Percentiles rank a stretch among this genome's conserved stretches.
phyloP scores from a whole-genome alignment of 441 rosid genomes.

The Syzygium syzygioides region DNA sequence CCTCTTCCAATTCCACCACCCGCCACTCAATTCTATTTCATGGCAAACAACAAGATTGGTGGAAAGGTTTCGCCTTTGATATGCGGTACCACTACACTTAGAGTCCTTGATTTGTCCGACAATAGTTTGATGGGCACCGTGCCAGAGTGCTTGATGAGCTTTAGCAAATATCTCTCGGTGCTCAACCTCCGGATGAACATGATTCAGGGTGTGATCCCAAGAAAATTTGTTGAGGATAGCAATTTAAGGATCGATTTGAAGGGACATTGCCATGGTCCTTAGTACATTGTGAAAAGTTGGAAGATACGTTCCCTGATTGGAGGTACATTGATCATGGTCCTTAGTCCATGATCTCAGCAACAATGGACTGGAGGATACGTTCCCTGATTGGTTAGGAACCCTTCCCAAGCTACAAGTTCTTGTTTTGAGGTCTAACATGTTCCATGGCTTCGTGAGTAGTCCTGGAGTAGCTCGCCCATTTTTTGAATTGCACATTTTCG shows the following conservation, averaged over 20 bases:
- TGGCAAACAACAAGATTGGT: not conserved
- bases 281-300: not conserved
- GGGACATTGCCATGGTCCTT: not conserved
- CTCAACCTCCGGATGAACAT: accelerated
- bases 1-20: not conserved
- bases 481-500: not conserved
- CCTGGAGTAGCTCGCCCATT: not conserved
- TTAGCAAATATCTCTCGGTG: accelerated
- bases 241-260: not conserved
- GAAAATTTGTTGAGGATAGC: accelerated
- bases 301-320: not conserved
- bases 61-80: not conserved
- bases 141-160: not conserved
- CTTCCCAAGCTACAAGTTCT: not conserved
- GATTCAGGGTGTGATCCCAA: accelerated
- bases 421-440: not conserved
- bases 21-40: accelerated
- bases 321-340: no score
- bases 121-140: not conserved
- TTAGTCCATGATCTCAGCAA: no score
- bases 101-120: accelerated
- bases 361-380: not conserved
- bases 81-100: not conserved
- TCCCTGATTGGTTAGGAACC: not conserved
- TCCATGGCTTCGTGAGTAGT: not conserved